A percentile compares a stretch with the other conserved stretches of the same genome.
Evolutionary conservation across 768 basidiomycete genomes (phyloP).

Genomic region (Boletus sp.): DNA sequence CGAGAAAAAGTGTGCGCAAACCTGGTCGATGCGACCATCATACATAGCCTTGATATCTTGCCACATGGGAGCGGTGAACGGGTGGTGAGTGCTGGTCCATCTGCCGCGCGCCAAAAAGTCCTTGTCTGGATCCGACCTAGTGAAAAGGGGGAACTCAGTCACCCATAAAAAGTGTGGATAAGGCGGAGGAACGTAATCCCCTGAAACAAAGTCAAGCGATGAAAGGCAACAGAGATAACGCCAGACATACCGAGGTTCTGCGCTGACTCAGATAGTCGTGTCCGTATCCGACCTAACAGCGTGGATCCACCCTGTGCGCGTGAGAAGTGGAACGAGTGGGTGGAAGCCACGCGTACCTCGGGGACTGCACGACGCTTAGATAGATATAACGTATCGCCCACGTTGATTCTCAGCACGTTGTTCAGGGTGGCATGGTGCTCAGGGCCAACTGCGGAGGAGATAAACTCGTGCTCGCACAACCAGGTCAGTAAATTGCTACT

Average conservation of each 20-base stretch:
- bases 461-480: slow-evolving; percentile 39
- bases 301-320: slow-evolving; percentile 78
- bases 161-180: slow-evolving; percentile 90
- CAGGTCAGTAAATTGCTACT: slow-evolving; percentile 44
- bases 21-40: slow-evolving; percentile 58
- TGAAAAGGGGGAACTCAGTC: slow-evolving; percentile 93
- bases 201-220: slow-evolving; percentile 34
- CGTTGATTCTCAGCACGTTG: slow-evolving; percentile 39
- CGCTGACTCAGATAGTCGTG: slow-evolving; percentile 64
- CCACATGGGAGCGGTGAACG: slow-evolving; percentile 94
- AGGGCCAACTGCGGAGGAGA: slow-evolving; percentile 23
- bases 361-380: slow-evolving; percentile 46
- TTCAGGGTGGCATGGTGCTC: slow-evolving; percentile 35
- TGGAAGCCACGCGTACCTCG: slow-evolving; percentile 41
- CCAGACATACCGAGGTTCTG: slow-evolving; percentile 53
- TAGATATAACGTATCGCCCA: slow-evolving; percentile 59
- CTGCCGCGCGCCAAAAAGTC: slow-evolving; percentile 79
- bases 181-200: slow-evolving; percentile 50
- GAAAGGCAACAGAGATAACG: slow-evolving; percentile 2
- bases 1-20: slow-evolving; percentile 28
- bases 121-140: slow-evolving; percentile 84
- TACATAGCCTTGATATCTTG: slow-evolving; percentile 81
- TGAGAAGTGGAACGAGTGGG: slow-evolving; percentile 17
- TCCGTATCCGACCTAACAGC: slow-evolving; percentile 65
- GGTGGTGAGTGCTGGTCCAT: slow-evolving; percentile 93